Base-by-base conservation (phyloP, 1,284 basidiomycete genomes). In the Coniophora puteana region DNA sequence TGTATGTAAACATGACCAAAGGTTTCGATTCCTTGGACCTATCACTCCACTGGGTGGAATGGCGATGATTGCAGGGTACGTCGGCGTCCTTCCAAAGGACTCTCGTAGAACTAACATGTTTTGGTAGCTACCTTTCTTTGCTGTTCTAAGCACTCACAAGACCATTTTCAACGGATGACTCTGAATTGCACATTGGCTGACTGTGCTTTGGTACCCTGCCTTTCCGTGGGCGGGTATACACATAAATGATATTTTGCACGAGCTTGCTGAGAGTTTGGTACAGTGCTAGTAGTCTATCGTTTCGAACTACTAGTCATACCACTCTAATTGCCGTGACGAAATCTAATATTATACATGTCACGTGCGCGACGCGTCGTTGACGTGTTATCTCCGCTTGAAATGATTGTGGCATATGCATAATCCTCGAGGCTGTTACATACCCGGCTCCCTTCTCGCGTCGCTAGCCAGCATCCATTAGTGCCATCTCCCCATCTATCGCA, bases 21-120 rank as follows among this genome's bases (percentile, higher is more conserved):
- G 81, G 30, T 63, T 78, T 48, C 79, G 65, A 53, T 70, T 77
- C 44, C 55, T 90, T 32, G 89, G 87, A 1, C 87, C 86, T 3
- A 60, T 89, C 33, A 91, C 89, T 11, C 89, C 89, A 0, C 49
- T 91, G 14, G 89, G 88, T 3, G 89, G 83, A 3, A 46, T 76
- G 18, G 50, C 78, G 3, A 84, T 89, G 82, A 88, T 90, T 53
- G 77, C 79, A 38, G 89, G 89, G 86, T 90, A 56, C 69, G 83
- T 48, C 5, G 14, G 25, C 1, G 4, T 3, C n/a, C n/a, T n/a
- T n/a, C n/a, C n/a, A n/a, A n/a, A n/a, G n/a, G n/a, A n/a, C n/a
- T n/a, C n/a, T n/a, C n/a, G n/a, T n/a, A n/a, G 16, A 29, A 29
- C 48, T 57, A 27, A 63, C 28, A 11, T 8, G 8, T n/a, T n/a